Percentiles rank a stretch among this genome's conserved stretches.
Conservation (phyloP, 148 eudicot genomes). For the Rhododendron molle region DNA sequence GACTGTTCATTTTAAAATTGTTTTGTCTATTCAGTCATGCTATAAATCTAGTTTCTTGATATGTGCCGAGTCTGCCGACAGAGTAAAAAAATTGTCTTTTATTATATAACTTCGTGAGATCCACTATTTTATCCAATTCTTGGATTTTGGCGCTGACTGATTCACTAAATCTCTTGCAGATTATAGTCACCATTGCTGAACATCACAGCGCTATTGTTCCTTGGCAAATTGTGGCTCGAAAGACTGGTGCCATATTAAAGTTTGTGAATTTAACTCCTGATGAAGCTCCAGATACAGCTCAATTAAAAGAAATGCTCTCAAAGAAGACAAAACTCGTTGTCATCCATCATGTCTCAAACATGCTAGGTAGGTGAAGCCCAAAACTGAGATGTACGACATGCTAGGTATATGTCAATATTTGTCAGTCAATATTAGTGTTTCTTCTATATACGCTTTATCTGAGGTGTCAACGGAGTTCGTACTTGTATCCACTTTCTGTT, state of each 20-base stretch:
- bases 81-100: neutral
- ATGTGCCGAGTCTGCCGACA: neutral
- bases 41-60: neutral
- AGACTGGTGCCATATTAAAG: constrained; percentile 78
- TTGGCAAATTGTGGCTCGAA: constrained; percentile 85
- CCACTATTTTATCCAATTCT: neutral
- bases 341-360: constrained; percentile 83
- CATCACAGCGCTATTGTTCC: constrained; percentile 99
- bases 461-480: neutral
- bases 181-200: constrained; percentile 80
- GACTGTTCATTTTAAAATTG: neutral
- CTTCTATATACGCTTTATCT: neutral
- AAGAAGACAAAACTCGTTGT: constrained; percentile 81
- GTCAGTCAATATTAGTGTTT: neutral
- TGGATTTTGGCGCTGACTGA: neutral
- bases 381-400: neutral
- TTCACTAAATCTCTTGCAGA: constrained; percentile 35
- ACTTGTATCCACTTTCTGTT: neutral
- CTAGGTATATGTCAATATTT: neutral
- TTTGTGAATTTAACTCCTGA: constrained; percentile 63
- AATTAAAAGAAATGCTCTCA: constrained; percentile 54
- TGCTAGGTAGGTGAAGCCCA: constrained; percentile 52
- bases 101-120: neutral
- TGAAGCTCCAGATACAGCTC: constrained; percentile 75
- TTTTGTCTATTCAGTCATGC: neutral